A percentile compares a stretch with the other conserved stretches of the same genome.
Conservation (phyloP, 306 rosid genomes). For the Fagus crenata region DNA sequence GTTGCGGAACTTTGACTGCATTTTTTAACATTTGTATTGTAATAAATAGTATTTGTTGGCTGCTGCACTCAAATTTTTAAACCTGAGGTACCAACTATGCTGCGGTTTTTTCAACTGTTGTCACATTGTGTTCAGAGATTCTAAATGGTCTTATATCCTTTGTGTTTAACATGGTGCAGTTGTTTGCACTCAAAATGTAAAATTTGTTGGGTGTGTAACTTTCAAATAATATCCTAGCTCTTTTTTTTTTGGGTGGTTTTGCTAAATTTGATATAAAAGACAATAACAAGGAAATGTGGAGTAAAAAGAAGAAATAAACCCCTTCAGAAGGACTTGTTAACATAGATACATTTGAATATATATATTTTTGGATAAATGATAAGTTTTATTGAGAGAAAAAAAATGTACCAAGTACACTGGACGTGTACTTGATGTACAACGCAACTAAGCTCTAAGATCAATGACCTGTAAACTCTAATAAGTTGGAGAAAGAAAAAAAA, state of each 20-base stretch:
- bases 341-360: not conserved
- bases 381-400: no score
- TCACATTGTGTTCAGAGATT: not conserved
- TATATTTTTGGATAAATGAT: no score
- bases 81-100: not conserved
- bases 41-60: not conserved
- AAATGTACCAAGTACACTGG: no score
- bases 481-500: no score
- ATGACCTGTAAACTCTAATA: no score
- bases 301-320: not conserved
- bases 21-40: not conserved
- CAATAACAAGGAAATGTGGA: no score
- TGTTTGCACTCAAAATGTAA: not conserved
- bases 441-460: no score
- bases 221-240: not conserved
- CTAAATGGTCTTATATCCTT: not conserved
- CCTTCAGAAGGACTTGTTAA: not conserved
- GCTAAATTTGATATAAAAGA: not conserved
- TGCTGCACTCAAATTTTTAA: not conserved
- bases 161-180: not conserved
- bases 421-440: no score
- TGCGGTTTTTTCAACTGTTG: not conserved
- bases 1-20: not conserved
- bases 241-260: not conserved
- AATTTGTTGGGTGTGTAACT: not conserved